phyloP scores from a whole-genome alignment of 2,329 filamentous ascomycete genomes.

The Verticillium nubilum region DNA sequence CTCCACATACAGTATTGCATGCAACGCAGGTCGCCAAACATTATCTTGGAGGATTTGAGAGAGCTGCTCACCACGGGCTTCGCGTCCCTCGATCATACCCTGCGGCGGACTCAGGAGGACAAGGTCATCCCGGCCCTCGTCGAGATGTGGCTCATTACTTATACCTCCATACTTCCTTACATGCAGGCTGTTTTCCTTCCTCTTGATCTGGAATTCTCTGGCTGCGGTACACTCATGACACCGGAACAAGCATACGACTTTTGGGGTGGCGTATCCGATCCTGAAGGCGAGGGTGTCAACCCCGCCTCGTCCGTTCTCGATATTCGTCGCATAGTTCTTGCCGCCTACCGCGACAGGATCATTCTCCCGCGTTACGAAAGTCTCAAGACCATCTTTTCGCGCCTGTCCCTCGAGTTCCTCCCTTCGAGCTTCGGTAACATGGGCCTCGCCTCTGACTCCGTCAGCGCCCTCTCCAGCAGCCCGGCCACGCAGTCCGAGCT shows the following conservation, averaged over 20 bases:
- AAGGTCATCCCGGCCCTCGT: conserved; percentile 85
- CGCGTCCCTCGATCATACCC: conserved; percentile 74
- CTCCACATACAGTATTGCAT: conserved; percentile 76
- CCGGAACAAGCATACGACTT: conserved; percentile 79
- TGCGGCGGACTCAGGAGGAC: conserved; percentile 76
- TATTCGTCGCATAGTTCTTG: conserved; percentile 81
- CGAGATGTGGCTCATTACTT: conserved; percentile 90
- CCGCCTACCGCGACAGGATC: conserved; percentile 81
- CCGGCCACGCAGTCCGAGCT: conserved; percentile 37
- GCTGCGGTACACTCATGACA: conserved; percentile 72
- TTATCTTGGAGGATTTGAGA: conserved; percentile 70
- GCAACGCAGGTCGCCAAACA: conserved; percentile 63
- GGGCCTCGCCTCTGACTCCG: conserved; percentile 47
- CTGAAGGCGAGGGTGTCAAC: conserved; percentile 34
- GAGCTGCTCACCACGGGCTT: conserved; percentile 80
- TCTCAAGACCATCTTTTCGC: conserved; percentile 84
- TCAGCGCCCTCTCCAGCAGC: conserved; percentile 40
- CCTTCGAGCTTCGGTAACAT: conserved; percentile 47
- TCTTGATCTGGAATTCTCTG: conserved; percentile 87
- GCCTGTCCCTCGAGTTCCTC: conserved; percentile 76
- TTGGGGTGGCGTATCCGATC: conserved; percentile 65
- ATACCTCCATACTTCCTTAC: conserved; percentile 85
- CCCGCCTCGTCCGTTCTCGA: conserved; percentile 60
- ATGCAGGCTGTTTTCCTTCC: conserved; percentile 94
- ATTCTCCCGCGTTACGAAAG: conserved; percentile 85